Conservation (phyloP, 176 grass and related monocot species). For the Carex parvula region DNA sequence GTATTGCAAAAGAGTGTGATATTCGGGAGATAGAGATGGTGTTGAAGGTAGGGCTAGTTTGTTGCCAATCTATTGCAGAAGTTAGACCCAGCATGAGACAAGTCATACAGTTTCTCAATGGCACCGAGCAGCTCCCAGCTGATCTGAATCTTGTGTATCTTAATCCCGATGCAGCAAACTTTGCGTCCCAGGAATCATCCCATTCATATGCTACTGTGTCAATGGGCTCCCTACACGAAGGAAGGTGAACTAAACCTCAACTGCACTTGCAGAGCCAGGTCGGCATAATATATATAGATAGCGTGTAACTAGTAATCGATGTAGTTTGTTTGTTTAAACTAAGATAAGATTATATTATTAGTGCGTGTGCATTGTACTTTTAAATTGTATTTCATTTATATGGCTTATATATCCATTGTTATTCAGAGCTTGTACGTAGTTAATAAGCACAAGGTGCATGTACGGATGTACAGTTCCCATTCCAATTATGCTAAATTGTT, state of each 20-base stretch:
- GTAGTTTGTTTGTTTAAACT: neutral
- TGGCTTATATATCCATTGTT: no score
- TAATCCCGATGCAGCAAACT: neutral
- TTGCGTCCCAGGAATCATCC: neutral
- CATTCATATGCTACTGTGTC: constrained; percentile 28
- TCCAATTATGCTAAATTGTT: no score
- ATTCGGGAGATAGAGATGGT: constrained; percentile 32
- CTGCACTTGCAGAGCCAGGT: neutral
- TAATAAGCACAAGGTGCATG: no score
- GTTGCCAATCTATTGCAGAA: constrained; percentile 34
- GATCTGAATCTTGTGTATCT: constrained; percentile 28
- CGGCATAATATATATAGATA: neutral
- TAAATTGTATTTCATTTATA: neutral
- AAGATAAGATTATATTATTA: no score
- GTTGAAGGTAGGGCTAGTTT: constrained; percentile 42
- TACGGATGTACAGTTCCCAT: no score
- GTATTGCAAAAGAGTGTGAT: constrained; percentile 23
- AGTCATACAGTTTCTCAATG: constrained; percentile 30
- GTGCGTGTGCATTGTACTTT: neutral
- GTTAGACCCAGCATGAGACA: constrained; percentile 42
- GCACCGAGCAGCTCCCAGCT: constrained; percentile 26
- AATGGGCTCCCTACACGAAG: constrained; percentile 17
- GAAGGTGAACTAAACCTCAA: constrained; percentile 12
- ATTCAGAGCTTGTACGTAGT: no score
- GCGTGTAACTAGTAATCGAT: neutral